Evolutionary conservation across 768 basidiomycete species (phyloP), one percentile per base, ranked within the genome.

Genomic region (Lentinula sp.): DNA sequence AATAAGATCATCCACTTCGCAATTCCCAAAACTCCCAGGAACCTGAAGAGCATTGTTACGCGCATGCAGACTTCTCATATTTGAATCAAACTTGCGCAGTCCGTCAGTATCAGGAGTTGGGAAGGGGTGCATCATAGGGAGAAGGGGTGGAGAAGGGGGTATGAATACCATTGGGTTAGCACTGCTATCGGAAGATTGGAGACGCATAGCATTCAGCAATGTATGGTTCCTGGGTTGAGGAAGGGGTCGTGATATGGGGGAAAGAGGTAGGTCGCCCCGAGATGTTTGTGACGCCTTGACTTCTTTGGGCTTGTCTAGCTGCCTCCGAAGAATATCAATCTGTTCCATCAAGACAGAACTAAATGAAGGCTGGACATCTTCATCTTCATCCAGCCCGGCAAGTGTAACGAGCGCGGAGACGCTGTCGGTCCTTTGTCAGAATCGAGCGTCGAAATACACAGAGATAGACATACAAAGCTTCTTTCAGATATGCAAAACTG

Each of bases 401-500:
- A 93, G 71, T 10, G 78, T 78, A 32, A 93, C 85, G n/a, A 93
- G 79, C 2, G 86, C 76, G 3, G 91, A 87, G 16, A 93, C 85
- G 68, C 91, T 92, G 64, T 6, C 12, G 59, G 37, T 41, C 42
- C 32, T 32, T 45, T 33, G 6, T 37, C 20, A 13, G 12, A 58
- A 43, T 62, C 16, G 23, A 60, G n/a, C 6, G 18, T 35, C 28
- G n/a, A 53, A 57, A 13, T 35, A 60, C 36, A 33, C 28, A 36
- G 28, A 42, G 18, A 58, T 33, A 16, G 32, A 79, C 90, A 62
- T 69, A 94, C 92, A 94, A 94, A 2, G 85, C 90, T 72, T 94
- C 93, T 70, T 95, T 94, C 66, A 95, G 76, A 71, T 92, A 94
- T 0, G 93, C 91, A 70, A 94, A 94, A 65, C 87, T 90, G 76